Base-by-base conservation (phyloP, 495 filamentous ascomycete genomes). In the Aspergillus egyptiacus region DNA sequence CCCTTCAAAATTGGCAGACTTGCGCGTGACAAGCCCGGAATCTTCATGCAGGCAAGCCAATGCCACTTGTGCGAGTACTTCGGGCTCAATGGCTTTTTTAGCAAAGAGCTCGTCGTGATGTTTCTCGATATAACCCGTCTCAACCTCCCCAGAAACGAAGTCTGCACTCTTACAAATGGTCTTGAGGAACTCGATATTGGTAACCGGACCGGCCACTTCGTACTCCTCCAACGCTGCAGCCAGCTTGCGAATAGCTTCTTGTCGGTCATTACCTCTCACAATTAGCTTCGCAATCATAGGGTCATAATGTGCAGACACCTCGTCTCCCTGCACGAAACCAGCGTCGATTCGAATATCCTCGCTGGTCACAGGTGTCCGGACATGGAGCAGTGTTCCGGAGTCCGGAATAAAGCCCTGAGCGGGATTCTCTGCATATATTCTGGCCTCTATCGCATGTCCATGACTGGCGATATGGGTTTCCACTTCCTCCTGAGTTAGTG, bases 231-330 rank as follows among this genome's bases (percentile, higher is more conserved):
- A 66, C 2, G 91, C 91, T n/a, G 79, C 67, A 28, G 81, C 79
- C 23, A 97, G 71, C 59, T 88, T 95, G 51, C 86, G 81, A 46
- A 97, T 81, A 14, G 93, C 89, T 15, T 85, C 84, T 62, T 86
- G 79, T 23, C 93, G 78, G 46, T 83, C 82, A 33, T 74, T 75
- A 14, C 87, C 94, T 20, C 82, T 76, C n/a, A 96, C 90, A 52
- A 99, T 97, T 46, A 99, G 75, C 64, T 99, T 99, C 33, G 94
- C 85, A 52, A 99, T 96, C 93, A 99, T 97, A 5, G 93, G 91
- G 56, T 99, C 93, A 66, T 97, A 99, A 44, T 93, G 83, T n/a
- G 90, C 85, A 0, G 90, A 94, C 0, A 99, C 83, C 51, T 91
- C 86, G 60, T 97, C 91, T 14, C 94, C 94, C 53, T 86, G 75